Conservation (phyloP, 306 rosid species). For the Citrullus amarus region DNA sequence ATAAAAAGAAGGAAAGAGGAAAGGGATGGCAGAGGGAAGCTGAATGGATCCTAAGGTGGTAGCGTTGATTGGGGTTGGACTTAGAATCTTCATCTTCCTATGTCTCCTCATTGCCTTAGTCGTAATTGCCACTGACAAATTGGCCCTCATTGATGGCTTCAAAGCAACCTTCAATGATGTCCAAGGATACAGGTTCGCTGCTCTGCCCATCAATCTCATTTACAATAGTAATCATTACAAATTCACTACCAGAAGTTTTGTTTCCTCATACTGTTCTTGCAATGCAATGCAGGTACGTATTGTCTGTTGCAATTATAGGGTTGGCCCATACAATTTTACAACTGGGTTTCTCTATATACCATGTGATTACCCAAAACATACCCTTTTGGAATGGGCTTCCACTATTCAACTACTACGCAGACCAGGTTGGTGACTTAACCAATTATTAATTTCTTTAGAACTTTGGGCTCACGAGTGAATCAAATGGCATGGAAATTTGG, state of each 20-base stretch:
- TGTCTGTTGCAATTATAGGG: neutral
- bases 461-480: neutral
- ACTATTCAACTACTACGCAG: slow-evolving; percentile 45
- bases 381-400: slow-evolving; percentile 27
- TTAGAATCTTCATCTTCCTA: neutral
- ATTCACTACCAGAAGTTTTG: neutral
- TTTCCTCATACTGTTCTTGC: neutral
- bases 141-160: neutral
- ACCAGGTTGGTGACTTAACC: slow-evolving; percentile 21
- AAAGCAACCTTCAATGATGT: neutral
- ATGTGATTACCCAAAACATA: slow-evolving; percentile 25
- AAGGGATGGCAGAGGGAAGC: neutral
- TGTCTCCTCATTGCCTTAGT: neutral
- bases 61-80: neutral
- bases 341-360: slow-evolving; percentile 19
- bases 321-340: neutral
- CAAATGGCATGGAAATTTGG: neutral
- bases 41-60: neutral
- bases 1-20: neutral
- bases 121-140: neutral
- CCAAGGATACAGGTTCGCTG: slow-evolving; percentile 2
- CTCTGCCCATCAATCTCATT: neutral
- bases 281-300: slow-evolving; percentile 1
- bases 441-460: too few species aligned
- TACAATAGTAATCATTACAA: neutral